phyloP scores from a whole-genome alignment of 2,329 filamentous ascomycete species.

The Colletotrichum coccodes region DNA sequence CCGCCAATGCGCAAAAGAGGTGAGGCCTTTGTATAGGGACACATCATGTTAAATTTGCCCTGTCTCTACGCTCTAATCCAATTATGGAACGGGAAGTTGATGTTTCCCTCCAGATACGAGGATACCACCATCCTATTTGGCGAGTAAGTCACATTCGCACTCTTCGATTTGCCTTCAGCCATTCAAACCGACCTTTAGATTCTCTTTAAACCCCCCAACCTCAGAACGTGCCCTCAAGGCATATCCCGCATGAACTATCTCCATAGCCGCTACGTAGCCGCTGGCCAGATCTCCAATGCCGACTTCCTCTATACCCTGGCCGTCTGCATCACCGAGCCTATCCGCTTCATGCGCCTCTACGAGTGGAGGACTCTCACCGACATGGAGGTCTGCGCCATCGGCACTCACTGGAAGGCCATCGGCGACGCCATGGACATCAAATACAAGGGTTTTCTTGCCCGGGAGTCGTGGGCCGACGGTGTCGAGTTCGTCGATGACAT shows the following conservation, averaged over 20 bases:
- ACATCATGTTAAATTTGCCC: not conserved
- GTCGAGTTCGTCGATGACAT: conserved; percentile 63
- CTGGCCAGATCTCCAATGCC: conserved; percentile 47
- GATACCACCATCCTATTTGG: conserved; percentile 50
- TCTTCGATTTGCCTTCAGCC: not conserved
- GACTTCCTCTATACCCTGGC: conserved; percentile 53
- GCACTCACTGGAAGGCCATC: conserved; percentile 76
- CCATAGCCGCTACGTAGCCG: conserved; percentile 47
- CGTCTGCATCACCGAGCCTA: conserved; percentile 74
- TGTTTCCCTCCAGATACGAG: conserved; percentile 46
- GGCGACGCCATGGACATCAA: conserved; percentile 77
- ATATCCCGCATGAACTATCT: conserved; percentile 53
- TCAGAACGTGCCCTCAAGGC: conserved; percentile 46
- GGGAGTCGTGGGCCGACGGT: conserved; percentile 56
- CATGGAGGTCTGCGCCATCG: conserved; percentile 74
- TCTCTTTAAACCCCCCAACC: conserved; percentile 45
- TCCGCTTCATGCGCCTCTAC: conserved; percentile 69
- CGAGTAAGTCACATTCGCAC: conserved; percentile 39
- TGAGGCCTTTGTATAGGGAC: conserved; percentile 27
- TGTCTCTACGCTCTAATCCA: not conserved
- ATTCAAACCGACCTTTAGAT: conserved; percentile 36
- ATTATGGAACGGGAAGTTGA: not conserved
- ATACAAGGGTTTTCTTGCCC: conserved; percentile 52
- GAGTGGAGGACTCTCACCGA: conserved; percentile 78
- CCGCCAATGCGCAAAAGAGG: conserved; percentile 46